phyloP scores from a whole-genome alignment of 768 basidiomycete species.

The Suillus hirtellus region DNA sequence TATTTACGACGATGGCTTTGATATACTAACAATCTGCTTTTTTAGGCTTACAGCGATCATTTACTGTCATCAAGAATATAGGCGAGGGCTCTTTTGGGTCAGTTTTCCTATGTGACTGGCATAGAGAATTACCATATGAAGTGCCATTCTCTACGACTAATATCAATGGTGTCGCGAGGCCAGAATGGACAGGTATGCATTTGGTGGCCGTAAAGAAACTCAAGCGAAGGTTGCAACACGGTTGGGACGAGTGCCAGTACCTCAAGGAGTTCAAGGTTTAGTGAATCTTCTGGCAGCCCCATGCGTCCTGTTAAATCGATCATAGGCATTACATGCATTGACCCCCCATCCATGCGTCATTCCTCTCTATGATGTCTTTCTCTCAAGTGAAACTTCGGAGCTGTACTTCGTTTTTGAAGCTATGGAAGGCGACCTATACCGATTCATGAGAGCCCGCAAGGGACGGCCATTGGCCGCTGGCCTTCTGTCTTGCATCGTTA shows the following conservation, averaged over 20 bases:
- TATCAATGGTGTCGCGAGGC: slow-evolving; percentile 84
- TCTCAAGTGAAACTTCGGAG: slow-evolving; percentile 89
- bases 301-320: slow-evolving; percentile 18
- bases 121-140: slow-evolving; percentile 88
- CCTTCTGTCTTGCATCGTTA: slow-evolving; percentile 91
- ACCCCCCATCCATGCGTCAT: slow-evolving; percentile 96
- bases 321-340: slow-evolving; percentile 89
- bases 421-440: slow-evolving; percentile 99
- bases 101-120: slow-evolving; percentile 99
- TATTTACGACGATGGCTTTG: slow-evolving; percentile 10
- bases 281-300: slow-evolving; percentile 14
- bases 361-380: slow-evolving; percentile 97
- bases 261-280: slow-evolving; percentile 92
- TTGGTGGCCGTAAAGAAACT: slow-evolving; percentile 97
- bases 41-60: slow-evolving; percentile 80
- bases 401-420: slow-evolving; percentile 99
- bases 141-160: slow-evolving; percentile 92
- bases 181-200: slow-evolving; percentile 91
- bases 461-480: slow-evolving; percentile 93
- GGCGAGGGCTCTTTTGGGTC: slow-evolving; percentile 99
- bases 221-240: slow-evolving; percentile 97
- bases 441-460: slow-evolving; percentile 95
- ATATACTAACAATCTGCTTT: slow-evolving; percentile 18
- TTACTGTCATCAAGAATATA: slow-evolving; percentile 92
- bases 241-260: slow-evolving; percentile 95